Base-by-base conservation (phyloP, 768 basidiomycete species). In the Auricularia heimuer region DNA sequence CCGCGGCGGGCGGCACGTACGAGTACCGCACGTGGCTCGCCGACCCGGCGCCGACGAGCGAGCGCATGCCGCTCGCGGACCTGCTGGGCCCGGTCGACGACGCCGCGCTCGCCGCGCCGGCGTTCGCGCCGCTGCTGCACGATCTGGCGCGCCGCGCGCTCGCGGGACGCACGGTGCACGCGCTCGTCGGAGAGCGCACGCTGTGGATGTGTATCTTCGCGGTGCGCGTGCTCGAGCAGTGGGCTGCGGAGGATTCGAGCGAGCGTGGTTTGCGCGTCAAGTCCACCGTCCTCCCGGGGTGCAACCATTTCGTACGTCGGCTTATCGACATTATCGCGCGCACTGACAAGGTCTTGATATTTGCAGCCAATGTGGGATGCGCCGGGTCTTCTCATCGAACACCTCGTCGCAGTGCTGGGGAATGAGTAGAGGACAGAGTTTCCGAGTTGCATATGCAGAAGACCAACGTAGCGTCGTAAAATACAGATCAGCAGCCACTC, bases 401-500 rank as follows among this genome's bases (percentile, higher is more conserved):
- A 42, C 8, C 39, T 42, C 12, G 39, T 42, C 39, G 39, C 7
- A 7, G 39, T 42, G 3, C 39, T 42, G 8, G 12, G 12, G 39
- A 42, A 14, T 2, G 39, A 42, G 39, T 42, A 42, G 39, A 42
- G 39, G 29, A 29, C 4, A 4, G 39, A 42, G 8, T 1, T 4
- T 42, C 8, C 7, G 12, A 42, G 8, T 42, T 42, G 39, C 39
- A 42, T 42, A 42, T 42, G 12, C 12, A 42, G 39, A 8, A 8
- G 39, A 7, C 39, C 39, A 29, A 14, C 39, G 12, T 14, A 42
- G 39, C 29, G 29, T 29, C 29, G 29, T 29, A 29, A 42, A 14
- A 42, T 42, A 42, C 39, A 42, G 39, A 42, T 71, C 61, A 82
- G 70, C 81, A 81, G 12, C 61, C 70, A 51, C 69, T 69, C 21